A percentile compares a stretch with the other conserved stretches of the same genome.
phyloP scores from a whole-genome alignment of 2,329 filamentous ascomycete genomes.

The Paramyrothecium sp. region DNA sequence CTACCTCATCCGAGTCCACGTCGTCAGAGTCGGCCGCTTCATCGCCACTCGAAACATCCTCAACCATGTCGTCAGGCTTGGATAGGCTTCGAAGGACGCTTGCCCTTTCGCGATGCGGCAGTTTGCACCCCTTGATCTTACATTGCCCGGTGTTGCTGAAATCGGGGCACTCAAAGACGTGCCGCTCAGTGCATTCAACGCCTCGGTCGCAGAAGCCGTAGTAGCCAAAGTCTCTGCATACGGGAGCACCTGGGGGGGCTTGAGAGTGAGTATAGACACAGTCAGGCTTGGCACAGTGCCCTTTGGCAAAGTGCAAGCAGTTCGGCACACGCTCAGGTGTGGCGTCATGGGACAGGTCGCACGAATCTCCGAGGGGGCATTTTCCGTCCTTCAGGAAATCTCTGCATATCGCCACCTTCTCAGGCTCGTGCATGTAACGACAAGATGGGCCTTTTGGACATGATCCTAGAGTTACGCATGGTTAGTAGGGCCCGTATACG shows the following conservation, averaged over 20 bases:
- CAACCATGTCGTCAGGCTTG: conserved; percentile 55
- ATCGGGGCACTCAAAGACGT: conserved; percentile 91
- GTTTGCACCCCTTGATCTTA: conserved; percentile 75
- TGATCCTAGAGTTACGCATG: conserved; percentile 58
- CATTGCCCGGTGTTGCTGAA: conserved; percentile 90
- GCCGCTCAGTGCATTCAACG: conserved; percentile 72
- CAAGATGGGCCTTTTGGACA: conserved; percentile 82
- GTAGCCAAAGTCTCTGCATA: conserved; percentile 81
- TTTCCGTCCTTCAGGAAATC: conserved; percentile 76
- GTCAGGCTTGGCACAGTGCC: conserved; percentile 81
- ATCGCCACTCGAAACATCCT: conserved; percentile 77
- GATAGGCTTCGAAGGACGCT: conserved; percentile 71
- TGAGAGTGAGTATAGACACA: conserved; percentile 87
- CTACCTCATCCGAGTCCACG: conserved; percentile 73
- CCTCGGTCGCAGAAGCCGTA: conserved; percentile 90
- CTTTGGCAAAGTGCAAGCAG: conserved; percentile 87
- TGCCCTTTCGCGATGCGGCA: conserved; percentile 85
- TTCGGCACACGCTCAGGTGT: conserved; percentile 80
- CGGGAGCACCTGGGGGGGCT: conserved; percentile 71
- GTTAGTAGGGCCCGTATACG: conserved; percentile 45
- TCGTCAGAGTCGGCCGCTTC: conserved; percentile 72
- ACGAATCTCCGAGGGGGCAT: conserved; percentile 75
- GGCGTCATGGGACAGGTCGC: conserved; percentile 87
- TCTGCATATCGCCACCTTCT: conserved; percentile 88
- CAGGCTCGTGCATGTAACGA: conserved; percentile 77